Evolutionary conservation across 345 rosid genomes (phyloP), one percentile per base, ranked within the genome.

Genomic region (Nephelium lappaceum): DNA sequence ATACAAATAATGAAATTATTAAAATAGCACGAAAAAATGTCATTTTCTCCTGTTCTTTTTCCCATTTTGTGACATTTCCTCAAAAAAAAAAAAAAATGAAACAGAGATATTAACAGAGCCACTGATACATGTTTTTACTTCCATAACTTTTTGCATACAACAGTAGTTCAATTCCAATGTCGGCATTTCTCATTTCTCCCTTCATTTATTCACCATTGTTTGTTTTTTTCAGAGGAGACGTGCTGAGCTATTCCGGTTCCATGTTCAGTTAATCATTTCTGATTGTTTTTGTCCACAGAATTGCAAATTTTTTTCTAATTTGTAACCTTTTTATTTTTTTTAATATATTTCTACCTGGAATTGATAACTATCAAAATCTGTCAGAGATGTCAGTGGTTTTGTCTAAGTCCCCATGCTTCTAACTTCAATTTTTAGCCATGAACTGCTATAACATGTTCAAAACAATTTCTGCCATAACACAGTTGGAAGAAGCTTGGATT

Each of bases 361-460:
- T 65, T 65, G 43, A 65, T 31, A 41, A 19, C 51, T 18, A 42
- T n/a, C 71, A 41, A 68, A 68, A 9, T 68, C 7, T 68, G 69
- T 66, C 69, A 66, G 69, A 31, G 36, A 24, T 23, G 53, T 68
- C 71, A 42, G 71, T 21, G 71, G 19, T 11, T 66, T 39, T 18
- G 23, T 66, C 69, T 15, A 31, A 36, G 43, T 66, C 51, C 42
- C 51, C 71, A 68, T 23, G 0, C 23, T 42, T 41, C 42, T 7
- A 41, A 5, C 53, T 42, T 21, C 25, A 19, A 42, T 21, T 16
- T 66, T 36, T 31, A 36, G 69, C 21, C 19, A 41, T 65, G 43
- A 7, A 31, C 21, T 66, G 42, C 18, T 7, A 68, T 11, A 41
- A 45, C 71, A 45, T 45, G 51, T 5, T 8, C 51, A 45, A 45